A percentile compares a stretch with the other conserved stretches of the same genome.
Conservation (phyloP, 2,329 filamentous ascomycete species). For the Fusarium armeniacum region DNA sequence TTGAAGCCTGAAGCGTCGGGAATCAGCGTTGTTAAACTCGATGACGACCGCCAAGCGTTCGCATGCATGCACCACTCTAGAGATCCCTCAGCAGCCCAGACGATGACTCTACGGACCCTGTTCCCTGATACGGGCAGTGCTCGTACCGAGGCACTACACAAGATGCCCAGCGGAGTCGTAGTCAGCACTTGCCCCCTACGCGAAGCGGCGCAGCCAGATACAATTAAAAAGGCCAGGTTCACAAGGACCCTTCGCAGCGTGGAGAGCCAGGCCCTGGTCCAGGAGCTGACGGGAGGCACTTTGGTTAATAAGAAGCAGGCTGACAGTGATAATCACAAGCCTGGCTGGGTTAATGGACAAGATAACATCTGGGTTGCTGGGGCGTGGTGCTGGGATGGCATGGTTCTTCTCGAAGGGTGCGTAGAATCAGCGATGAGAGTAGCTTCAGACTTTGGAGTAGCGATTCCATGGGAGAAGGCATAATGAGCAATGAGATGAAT, state of each 20-base stretch:
- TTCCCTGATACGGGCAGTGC: conserved; percentile 48
- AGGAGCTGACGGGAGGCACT: conserved; percentile 58
- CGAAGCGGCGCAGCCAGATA: conserved; percentile 54
- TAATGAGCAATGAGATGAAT: conserved; percentile 17
- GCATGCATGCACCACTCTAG: conserved; percentile 51
- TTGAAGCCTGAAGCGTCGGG: conserved; percentile 38
- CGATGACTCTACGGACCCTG: conserved; percentile 55
- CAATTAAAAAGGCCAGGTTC: conserved; percentile 63
- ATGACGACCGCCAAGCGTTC: conserved; percentile 5
- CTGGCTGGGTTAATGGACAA: conserved; percentile 66
- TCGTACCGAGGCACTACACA: conserved; percentile 66
- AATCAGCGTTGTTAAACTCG: conserved; percentile 20
- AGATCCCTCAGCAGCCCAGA: conserved; percentile 49
- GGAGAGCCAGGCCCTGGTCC: conserved; percentile 62
- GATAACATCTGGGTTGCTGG: conserved; percentile 68
- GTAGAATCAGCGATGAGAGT: conserved; percentile 70
- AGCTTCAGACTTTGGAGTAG: conserved; percentile 65
- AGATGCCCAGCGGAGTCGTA: conserved; percentile 64
- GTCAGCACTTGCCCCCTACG: conserved; percentile 67
- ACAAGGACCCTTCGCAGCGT: conserved; percentile 66
- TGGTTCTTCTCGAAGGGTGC: conserved; percentile 73
- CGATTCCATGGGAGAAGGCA: conserved; percentile 55
- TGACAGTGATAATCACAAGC: conserved; percentile 39
- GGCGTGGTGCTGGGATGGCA: conserved; percentile 75
- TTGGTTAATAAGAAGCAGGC: conserved; percentile 21